Base-by-base conservation (phyloP, 2,329 filamentous ascomycete species). In the Pezicula rhizophila region DNA sequence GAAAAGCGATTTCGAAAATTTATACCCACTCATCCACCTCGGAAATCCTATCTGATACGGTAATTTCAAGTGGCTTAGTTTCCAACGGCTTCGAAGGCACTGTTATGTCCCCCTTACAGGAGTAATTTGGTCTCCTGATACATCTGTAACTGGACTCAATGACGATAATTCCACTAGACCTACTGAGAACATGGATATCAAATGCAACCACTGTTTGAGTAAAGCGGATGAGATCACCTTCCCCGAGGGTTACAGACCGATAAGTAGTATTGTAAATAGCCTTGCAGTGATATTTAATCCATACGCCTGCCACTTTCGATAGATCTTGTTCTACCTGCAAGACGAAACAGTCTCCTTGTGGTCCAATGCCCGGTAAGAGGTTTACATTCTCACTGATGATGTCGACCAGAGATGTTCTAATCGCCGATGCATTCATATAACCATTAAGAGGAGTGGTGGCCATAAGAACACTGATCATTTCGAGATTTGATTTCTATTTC, bases 401-500 rank as follows among this genome's bases (percentile, higher is more conserved):
- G 50, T 78, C 75, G 4, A 78, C 65, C 0, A 78, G 68, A 5
- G 65, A 68, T 8, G 64, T 64, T 0, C 80, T 66, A 31, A 81
- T 67, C 0, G 61, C 66, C 6, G 58, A 65, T 1, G 76, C 73
- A 34, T 72, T 77, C 70, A 81, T 74, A 59, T 80, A 80, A 17
- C 64, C 68, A 1, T 54, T 58, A 2, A 62, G 58, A 0, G 72
- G 66, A 0, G 77, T 82, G 1, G 76, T 75, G 81, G 4, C 78
- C 78, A 55, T 80, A 81, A 53, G 68, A 72, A 55, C 69, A 80
- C 0, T 78, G 78, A 54, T 82, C 74, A 82, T 78, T 39, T 78
- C 78, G 25, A 69, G 68, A 61, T 73, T 82, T 39, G 66, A 74
- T 63, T 82, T 78, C 78, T 78, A 82, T 61, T 82, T 81, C 64